Evolutionary conservation across 2,329 filamentous ascomycete species (phyloP).

Genomic region (Talaromyces pinophilus): DNA sequence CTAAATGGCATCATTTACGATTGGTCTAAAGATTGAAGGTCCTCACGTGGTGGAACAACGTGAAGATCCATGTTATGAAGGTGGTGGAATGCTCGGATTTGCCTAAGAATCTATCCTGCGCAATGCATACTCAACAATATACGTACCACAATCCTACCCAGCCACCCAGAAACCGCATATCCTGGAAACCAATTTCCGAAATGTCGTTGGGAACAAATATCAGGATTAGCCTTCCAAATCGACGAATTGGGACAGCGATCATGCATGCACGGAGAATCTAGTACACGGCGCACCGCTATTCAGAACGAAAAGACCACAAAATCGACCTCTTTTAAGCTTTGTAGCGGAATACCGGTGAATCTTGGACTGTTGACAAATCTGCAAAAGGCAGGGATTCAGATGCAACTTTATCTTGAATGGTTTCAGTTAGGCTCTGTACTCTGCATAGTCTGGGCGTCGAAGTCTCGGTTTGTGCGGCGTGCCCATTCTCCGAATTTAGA

Average conservation of each 20-base stretch:
- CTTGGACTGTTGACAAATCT: background rate
- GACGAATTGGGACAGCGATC: background rate
- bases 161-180: background rate
- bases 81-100: background rate
- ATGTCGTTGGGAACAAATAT: background rate
- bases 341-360: background rate
- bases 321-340: background rate
- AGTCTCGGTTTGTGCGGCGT: background rate
- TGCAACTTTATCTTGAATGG: constrained; percentile 1
- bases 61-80: background rate
- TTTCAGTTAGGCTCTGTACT: background rate
- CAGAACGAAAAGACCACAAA: background rate
- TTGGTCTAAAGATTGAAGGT: background rate
- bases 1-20: background rate
- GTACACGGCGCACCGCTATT: background rate
- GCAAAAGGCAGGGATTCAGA: background rate
- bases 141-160: background rate
- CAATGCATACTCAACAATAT: background rate
- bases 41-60: background rate
- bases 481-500: background rate
- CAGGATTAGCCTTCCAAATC: background rate
- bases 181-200: background rate
- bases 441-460: background rate
- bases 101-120: background rate
- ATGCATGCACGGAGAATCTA: background rate